phyloP scores from a whole-genome alignment of 2,329 filamentous ascomycete species.

The Fusarium sp. region DNA sequence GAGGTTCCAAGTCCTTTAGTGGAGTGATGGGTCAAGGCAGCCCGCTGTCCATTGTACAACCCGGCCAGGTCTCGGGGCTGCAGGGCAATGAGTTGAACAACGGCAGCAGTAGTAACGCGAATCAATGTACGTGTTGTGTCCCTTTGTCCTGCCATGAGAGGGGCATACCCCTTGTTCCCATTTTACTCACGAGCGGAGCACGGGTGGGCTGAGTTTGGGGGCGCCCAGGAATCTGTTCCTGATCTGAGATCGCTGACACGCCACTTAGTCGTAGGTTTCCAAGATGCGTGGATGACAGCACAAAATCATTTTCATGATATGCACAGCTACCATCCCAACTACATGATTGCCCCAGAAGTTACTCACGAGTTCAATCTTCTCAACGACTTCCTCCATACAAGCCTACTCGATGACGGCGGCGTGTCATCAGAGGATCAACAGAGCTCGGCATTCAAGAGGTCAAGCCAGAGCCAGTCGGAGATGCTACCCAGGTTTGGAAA shows the following conservation, averaged over 20 bases:
- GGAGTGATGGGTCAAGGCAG: conserved; percentile 62
- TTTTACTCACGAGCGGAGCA: conserved; percentile 46
- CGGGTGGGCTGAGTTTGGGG: conserved; percentile 40
- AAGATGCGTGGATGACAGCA: conserved; percentile 82
- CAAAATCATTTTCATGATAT: conserved; percentile 87
- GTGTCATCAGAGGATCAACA: conserved; percentile 76
- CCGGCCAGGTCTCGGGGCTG: conserved; percentile 74
- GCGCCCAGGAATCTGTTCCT: conserved; percentile 38
- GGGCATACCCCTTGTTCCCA: conserved; percentile 40
- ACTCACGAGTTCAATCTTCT: conserved; percentile 97
- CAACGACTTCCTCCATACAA: conserved; percentile 95
- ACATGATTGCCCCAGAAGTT: conserved; percentile 93
- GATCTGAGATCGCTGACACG: conserved; percentile 46
- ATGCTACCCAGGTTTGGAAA: conserved; percentile 63
- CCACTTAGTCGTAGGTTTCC: conserved; percentile 78
- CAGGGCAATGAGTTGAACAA: conserved; percentile 69
- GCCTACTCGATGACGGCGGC: conserved; percentile 85
- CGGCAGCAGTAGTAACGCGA: conserved; percentile 70
- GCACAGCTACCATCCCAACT: conserved; percentile 92
- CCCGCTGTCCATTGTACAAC: conserved; percentile 77
- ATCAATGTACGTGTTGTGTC: conserved; percentile 75
- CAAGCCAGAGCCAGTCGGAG: conserved; percentile 59
- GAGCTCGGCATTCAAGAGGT: conserved; percentile 57
- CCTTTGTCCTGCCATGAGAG: conserved; percentile 40
- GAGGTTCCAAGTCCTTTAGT: conserved; percentile 59